Conservation (phyloP, 2,329 filamentous ascomycete species). For the Paecilomyces niveus region DNA sequence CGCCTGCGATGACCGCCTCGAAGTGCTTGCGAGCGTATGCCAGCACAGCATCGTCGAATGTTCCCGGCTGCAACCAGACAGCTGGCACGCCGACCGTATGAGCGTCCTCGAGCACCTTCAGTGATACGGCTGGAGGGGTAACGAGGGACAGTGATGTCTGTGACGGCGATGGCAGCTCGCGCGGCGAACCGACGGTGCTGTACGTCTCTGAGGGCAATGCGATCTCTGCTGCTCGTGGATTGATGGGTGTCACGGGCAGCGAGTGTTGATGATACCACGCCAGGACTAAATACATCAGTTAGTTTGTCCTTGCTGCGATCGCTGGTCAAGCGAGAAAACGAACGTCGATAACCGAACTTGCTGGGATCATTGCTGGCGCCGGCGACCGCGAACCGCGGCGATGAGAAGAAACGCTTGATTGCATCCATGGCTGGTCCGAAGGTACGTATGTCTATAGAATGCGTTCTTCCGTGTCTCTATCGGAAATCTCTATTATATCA, state of each 20-base stretch:
- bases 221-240: constrained; percentile 63
- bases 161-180: constrained; percentile 56
- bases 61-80: constrained; percentile 88
- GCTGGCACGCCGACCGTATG: constrained; percentile 63
- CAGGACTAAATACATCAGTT: constrained; percentile 56
- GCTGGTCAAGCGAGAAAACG: neutral
- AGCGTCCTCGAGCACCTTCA: constrained; percentile 68
- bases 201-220: constrained; percentile 54
- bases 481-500: neutral
- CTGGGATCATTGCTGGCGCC: constrained; percentile 76
- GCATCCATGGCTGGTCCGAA: constrained; percentile 33
- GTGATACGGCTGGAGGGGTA: constrained; percentile 73
- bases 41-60: constrained; percentile 70
- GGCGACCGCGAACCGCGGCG: constrained; percentile 75
- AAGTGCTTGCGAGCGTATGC: constrained; percentile 64
- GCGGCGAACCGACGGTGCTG: constrained; percentile 58
- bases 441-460: neutral
- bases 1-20: constrained; percentile 59
- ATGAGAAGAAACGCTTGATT: constrained; percentile 72
- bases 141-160: constrained; percentile 78
- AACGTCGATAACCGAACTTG: constrained; percentile 87
- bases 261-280: constrained; percentile 76
- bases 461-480: neutral
- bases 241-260: constrained; percentile 75
- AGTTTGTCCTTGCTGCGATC: neutral